Base-by-base conservation (phyloP, 495 filamentous ascomycete species). In the Aspergillus nidulans region DNA sequence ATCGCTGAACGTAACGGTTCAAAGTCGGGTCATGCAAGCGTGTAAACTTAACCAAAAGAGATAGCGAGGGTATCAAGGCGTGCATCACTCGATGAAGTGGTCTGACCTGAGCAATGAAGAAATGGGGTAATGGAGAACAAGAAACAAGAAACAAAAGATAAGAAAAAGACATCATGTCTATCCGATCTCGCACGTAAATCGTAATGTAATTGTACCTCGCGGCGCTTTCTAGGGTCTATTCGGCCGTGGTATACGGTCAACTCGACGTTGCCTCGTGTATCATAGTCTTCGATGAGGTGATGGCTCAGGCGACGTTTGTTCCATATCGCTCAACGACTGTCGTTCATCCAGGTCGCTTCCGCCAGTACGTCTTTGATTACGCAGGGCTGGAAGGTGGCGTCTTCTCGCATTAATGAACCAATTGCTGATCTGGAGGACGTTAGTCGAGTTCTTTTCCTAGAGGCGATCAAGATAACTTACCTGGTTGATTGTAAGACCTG, bases 391-490 rank as follows among this genome's bases (percentile, higher is more conserved):
- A n/a, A 92, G 69, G 56, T 90, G 85, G 39, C 91, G 83, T 42
- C 91, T 78, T 49, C 91, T 80, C 9, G 90, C 90, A 62, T 95
- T 96, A 69, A 96, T 96, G 68, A 95, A 96, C 91, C 91, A 96
- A 64, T 96, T 96, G 56, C 88, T 91, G 49, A 96, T 89, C 81
- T 95, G 44, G 3, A 2, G 4, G 24, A 24, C 12, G 12, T 53
- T 46, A 49, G 50, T 9, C 0, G 12, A 20, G 20, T 18, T 15
- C 18, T 41, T n/a, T 15, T 4, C 6, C 39, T 32, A 36, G 7
- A 24, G 18, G 38, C 28, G 20, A 16, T 9, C 18, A 16, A 8
- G 19, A 6, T 9, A 16, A 64, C 74, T 42, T 65, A 83, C 87
- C 84, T 88, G 86, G 75, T 87, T 92, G 64, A 94, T 87, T 20